A percentile compares a stretch with the other conserved stretches of the same genome.
Evolutionary conservation across 352 stramenopile genomes (phyloP).

Genomic region (Blastocystis sp.): DNA sequence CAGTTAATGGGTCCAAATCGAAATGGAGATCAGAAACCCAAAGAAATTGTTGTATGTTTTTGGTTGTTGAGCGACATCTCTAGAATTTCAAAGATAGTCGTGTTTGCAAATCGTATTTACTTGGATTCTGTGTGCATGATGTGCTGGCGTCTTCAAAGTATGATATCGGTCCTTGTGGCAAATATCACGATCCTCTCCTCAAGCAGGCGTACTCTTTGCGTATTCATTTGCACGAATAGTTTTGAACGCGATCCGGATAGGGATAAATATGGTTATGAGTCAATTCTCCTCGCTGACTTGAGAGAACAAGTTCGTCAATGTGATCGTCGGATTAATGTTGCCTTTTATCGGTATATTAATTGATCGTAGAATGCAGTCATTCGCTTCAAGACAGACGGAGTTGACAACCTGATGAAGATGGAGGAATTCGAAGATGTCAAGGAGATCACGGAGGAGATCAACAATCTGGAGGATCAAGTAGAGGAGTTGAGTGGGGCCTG

Average conservation of each 20-base stretch:
- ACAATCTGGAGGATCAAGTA: slow-evolving; percentile 26
- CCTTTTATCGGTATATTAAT: neutral
- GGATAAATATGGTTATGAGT: slow-evolving; percentile 35
- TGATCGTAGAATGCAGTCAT: slow-evolving; percentile 52
- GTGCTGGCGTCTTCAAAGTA: slow-evolving; percentile 33
- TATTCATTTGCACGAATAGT: neutral
- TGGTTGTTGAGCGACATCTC: neutral
- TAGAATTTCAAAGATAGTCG: slow-evolving; percentile 52
- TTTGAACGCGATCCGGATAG: slow-evolving; percentile 31
- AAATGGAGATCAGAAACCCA: neutral
- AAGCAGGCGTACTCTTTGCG: slow-evolving; percentile 16
- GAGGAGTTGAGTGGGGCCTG: slow-evolving; percentile 9
- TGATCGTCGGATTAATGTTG: slow-evolving; percentile 45
- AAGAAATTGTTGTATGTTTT: neutral
- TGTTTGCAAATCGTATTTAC: slow-evolving; percentile 54
- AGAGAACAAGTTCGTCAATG: slow-evolving; percentile 21
- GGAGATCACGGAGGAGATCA: neutral
- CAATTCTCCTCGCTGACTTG: neutral
- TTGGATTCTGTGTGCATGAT: slow-evolving; percentile 57
- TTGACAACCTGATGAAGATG: slow-evolving; percentile 59
- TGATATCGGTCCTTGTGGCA: slow-evolving; percentile 56
- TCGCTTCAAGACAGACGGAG: slow-evolving; percentile 18
- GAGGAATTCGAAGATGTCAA: slow-evolving; percentile 54
- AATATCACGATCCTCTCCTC: slow-evolving; percentile 39
- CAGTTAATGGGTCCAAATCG: slow-evolving; percentile 53